phyloP scores from a whole-genome alignment of 2,329 filamentous ascomycete species.

The Lizonia empirigonia region DNA sequence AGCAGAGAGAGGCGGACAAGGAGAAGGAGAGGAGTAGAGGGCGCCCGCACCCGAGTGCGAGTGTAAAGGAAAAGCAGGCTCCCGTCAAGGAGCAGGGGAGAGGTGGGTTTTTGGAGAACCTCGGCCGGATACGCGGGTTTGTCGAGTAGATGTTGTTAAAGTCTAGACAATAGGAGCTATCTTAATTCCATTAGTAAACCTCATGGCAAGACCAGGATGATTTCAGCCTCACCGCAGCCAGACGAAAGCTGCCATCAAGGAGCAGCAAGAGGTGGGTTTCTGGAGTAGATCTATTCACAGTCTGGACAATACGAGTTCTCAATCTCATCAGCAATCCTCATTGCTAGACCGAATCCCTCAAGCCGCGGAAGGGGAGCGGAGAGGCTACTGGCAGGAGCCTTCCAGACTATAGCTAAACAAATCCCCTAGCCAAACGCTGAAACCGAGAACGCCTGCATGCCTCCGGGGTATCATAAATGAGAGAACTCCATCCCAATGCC shows the following conservation, averaged over 20 bases:
- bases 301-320: too few relatives aligned
- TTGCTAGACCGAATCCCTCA: constrained; percentile 25
- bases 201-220: neutral
- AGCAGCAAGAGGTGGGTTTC: too few relatives aligned
- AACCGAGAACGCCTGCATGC: constrained; percentile 9
- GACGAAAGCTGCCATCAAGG: neutral
- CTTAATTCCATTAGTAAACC: neutral
- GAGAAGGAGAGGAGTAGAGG: constrained; percentile 30
- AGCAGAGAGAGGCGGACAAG: constrained; percentile 55
- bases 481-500: constrained; percentile 16
- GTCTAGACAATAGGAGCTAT: neutral
- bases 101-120: constrained; percentile 47
- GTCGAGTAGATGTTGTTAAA: constrained; percentile 29
- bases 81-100: constrained; percentile 30
- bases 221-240: neutral
- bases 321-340: too few relatives aligned
- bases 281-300: too few relatives aligned
- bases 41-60: constrained; percentile 30
- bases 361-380: constrained; percentile 20
- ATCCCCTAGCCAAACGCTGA: neutral
- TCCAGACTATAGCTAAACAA: neutral
- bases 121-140: constrained; percentile 46
- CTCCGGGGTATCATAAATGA: constrained; percentile 34
- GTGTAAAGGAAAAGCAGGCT: constrained; percentile 23
- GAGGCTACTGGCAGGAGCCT: constrained; percentile 5